Base-by-base conservation (phyloP, 164 flowering plant genomes). In the Piper longum region DNA sequence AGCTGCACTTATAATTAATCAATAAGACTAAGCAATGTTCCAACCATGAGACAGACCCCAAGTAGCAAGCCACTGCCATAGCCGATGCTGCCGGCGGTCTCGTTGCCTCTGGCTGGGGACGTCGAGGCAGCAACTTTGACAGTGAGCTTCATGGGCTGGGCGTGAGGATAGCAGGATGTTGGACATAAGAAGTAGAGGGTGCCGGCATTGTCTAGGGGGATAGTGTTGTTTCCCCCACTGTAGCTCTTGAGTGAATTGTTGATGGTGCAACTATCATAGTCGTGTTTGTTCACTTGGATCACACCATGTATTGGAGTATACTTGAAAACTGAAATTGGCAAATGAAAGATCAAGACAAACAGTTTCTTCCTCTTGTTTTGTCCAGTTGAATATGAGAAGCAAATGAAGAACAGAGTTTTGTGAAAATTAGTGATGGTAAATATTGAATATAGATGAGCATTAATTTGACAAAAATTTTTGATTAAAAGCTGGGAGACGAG, bases 1-100 rank as follows among this genome's bases (percentile, higher is more conserved):
- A 17, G 19, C 16, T 56, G 84, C 84, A 80, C 82, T 76, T 48
- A 52, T 75, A 26, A 26, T 80, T 80, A 79, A 77, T 73, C 69
- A 73, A 74, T 56, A 3, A 72, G 26, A 36, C 48, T 75, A 63
- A 73, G 18, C 43, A 76, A 9, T 18, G 66, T 51, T 36, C 69
- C 83, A 43, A 72, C 13, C 36, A 65, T 48, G 51, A 77, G 59
- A 16, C 71, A 68, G 42, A 59, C 60, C 39, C 76, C 82, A 16
- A 75, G 43, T 62, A 75, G 18, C 76, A 69, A 56, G 18, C 7
- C 40, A 52, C 14, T 40, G 51, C 3, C 39, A 18, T 26, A 16
- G 16, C 42, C 0, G 7, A 40, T 6, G 36, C 41, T 14, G 8
- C 41, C 14, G 5, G 61, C 61, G 0, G 43, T 14, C 36, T 14